Percentiles rank a stretch among this genome's conserved stretches.
Conservation (phyloP, 345 rosid species). For the Arabidopsis arenosa region DNA sequence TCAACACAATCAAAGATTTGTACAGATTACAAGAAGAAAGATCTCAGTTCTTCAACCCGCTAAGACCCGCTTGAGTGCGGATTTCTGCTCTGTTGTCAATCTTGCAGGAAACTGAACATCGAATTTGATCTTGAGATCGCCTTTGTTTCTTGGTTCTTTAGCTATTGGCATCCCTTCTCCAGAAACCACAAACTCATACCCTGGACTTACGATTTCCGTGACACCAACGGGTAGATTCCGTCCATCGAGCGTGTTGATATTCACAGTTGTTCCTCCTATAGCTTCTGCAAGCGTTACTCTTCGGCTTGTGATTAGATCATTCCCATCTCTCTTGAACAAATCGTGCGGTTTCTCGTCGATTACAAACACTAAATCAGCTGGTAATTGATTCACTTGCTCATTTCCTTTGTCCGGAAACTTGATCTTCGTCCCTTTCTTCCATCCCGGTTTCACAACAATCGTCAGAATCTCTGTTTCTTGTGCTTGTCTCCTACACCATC, state of each 20-base stretch:
- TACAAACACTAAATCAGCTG: conserved; percentile 88
- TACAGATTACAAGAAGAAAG: conserved; percentile 6
- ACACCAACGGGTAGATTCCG: conserved; percentile 66
- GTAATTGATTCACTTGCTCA: conserved; percentile 82
- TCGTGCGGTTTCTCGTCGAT: conserved; percentile 87
- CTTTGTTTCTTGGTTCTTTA: conserved; percentile 77
- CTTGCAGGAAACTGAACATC: conserved; percentile 85
- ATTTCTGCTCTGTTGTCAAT: conserved; percentile 72
- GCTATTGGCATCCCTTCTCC: conserved; percentile 95
- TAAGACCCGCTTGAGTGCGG: conserved; percentile 74
- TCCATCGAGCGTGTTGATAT: conserved; percentile 68
- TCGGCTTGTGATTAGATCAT: conserved; percentile 67
- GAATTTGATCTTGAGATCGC: conserved; percentile 75
- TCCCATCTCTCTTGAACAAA: conserved; percentile 76
- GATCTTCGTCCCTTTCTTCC: conserved; percentile 98
- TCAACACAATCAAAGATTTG: conserved; percentile 27
- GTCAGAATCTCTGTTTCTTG: conserved; percentile 85
- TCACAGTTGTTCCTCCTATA: conserved; percentile 79
- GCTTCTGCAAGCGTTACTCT: conserved; percentile 80
- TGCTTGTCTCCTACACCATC: conserved; percentile 59
- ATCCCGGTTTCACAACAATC: conserved; percentile 91
- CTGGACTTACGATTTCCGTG: conserved; percentile 74
- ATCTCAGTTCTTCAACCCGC: conserved; percentile 48
- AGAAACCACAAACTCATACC: conserved; percentile 76
- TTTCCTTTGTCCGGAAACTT: conserved; percentile 95